phyloP scores from a whole-genome alignment of 106 monocot genomes.

The Agapanthus africanus region DNA sequence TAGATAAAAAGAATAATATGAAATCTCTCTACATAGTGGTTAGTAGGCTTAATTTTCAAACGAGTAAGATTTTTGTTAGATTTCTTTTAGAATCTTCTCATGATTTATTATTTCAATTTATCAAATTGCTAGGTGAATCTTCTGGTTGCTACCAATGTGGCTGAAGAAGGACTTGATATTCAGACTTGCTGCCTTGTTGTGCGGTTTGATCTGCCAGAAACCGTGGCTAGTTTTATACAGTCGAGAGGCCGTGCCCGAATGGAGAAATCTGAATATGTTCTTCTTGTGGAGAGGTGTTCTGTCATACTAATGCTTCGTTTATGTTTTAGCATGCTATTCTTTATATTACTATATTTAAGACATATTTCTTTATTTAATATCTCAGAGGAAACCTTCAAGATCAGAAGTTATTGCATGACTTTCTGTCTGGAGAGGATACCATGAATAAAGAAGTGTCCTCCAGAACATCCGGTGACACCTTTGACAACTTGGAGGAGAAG shows the following conservation, averaged over 20 bases:
- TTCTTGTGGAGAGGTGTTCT: slow-evolving; percentile 79
- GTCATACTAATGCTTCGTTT: background rate
- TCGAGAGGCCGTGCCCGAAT: slow-evolving; percentile 96
- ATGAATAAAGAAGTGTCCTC: slow-evolving; percentile 74
- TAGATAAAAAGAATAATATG: no score
- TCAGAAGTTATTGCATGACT: slow-evolving; percentile 55
- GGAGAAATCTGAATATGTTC: slow-evolving; percentile 66
- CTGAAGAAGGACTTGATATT: slow-evolving; percentile 99
- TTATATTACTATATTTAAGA: background rate
- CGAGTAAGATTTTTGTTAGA: no score
- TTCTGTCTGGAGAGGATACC: slow-evolving; percentile 42
- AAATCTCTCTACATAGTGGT: no score
- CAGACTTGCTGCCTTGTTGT: slow-evolving; percentile 89
- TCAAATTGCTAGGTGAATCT: slow-evolving; percentile 89
- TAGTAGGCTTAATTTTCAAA: no score
- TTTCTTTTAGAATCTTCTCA: no score
- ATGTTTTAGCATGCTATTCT: slow-evolving; percentile 5
- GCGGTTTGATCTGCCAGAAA: slow-evolving; percentile 90
- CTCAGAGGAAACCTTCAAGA: slow-evolving; percentile 57
- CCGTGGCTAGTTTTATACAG: slow-evolving; percentile 93
- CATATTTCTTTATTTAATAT: background rate
- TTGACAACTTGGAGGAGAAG: slow-evolving; percentile 62
- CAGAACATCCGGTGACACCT: slow-evolving; percentile 57
- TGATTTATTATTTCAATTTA: no score
- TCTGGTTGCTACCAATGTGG: slow-evolving; percentile 92